Evolutionary conservation across 2,329 filamentous ascomycete genomes (phyloP), one percentile per base, ranked within the genome.

Genomic region (Diaporthe caulivora): DNA sequence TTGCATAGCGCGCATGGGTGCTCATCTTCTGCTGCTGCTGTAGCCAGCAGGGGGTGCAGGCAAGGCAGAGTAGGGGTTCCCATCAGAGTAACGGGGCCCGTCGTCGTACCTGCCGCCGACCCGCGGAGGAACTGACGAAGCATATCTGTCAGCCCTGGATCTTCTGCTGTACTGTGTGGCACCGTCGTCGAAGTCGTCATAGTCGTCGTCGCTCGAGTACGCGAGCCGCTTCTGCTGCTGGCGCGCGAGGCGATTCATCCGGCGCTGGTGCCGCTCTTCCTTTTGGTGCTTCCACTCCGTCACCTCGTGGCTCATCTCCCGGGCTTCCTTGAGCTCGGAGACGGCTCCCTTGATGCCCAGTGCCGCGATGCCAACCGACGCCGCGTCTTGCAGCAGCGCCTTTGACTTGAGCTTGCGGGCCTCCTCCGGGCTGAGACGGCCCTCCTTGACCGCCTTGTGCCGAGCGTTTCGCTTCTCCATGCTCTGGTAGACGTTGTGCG

Each of bases 401-500:
- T 87, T 90, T 67, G 85, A 84, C 82, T 89, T 90, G 78, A 90
- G 84, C 78, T 89, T 90, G 78, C 85, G 87, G 73, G 88, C 88
- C 76, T 90, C 86, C 64, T 82, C 80, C 8, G 83, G 80, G 73
- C 85, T 87, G 29, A 91, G 80, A n/a, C 83, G 83, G 37, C 89
- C 89, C 77, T 90, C 85, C 57, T 82, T 84, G 70, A 91, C 87
- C 54, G 88, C 89, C 78, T 84, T 87, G 73, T 88, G 85, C 73
- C 89, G 84, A 75, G 83, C 82, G 53, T 87, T 85, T 73, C 88
- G 85, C 82, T 88, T 89, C 80, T 89, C 87, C 86, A 90, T 86
- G 81, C 87, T 90, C 78, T 86, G 82, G 79, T 90, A 91, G 78
- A 91, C 87, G 76, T 84, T 88, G 78, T 91, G 86, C 77, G 87